Evolutionary conservation across 1,284 basidiomycete species (phyloP), one percentile per base, ranked within the genome.

Genomic region (Wolfiporia cocos): DNA sequence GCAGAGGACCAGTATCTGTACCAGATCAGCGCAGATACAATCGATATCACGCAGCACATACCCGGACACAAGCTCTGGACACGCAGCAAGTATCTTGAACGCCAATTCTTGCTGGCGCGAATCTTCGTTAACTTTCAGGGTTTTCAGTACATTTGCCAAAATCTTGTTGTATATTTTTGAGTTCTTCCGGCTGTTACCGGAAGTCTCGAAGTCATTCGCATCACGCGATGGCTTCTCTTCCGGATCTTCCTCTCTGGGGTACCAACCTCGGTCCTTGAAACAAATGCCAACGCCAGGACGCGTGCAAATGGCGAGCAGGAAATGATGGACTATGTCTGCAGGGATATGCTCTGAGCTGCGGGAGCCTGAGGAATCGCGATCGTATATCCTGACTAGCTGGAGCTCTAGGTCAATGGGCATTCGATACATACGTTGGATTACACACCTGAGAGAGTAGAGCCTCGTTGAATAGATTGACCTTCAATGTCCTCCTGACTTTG

Each of bases 251-350:
- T 81, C 76, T 3, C 88, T 78, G 2, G 81, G 81, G 56, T 96
- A 97, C 93, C 93, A 97, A 1, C 92, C 93, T 12, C 78, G 74
- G 57, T 95, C 92, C 36, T 71, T 76, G 64, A 95, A 97, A 58
- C 92, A 96, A 18, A 97, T 71, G 0, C 93, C 94, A 15, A 73
- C 68, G 0, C 91, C 91, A 0, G 89, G 88, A 20, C 78, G 79
- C 0, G 89, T 86, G 52, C 86, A 90, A n/a, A 92, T 78, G 7
- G 86, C 87, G 33, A 95, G 74, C 4, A 97, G 66, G 59, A 96
- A 96, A 54, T 93, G 90, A 49, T 92, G 87, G 0, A 78, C 82
- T 5, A 96, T 70, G 47, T 95, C 86, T 0, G 89, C 89, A 0
- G 90, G 78, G 17, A 78, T 63, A 44, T 71, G 68, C 5, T 78